Evolutionary conservation across 805 yeast genomes (phyloP).

Genomic region (Millerozyma miso): DNA sequence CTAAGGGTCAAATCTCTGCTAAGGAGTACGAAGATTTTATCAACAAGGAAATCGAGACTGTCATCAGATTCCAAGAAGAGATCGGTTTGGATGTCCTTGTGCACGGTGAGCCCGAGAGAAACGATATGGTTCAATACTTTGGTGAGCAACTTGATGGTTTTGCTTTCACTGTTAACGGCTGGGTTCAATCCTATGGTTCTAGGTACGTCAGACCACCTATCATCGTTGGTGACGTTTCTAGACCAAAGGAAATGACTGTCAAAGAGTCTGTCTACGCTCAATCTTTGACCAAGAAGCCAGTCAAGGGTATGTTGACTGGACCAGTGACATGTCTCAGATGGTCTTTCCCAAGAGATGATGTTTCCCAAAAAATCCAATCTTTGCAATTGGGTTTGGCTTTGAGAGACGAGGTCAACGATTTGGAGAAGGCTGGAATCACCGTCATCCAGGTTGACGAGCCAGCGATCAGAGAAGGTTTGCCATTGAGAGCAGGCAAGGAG

Average conservation of each 20-base stretch:
- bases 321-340: conserved; percentile 99
- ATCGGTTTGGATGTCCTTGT: conserved; percentile 96
- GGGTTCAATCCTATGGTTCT: conserved; percentile 99
- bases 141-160: conserved; percentile 99
- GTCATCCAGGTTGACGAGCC: conserved; percentile 99
- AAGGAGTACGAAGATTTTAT: conserved; percentile 96
- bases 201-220: conserved; percentile 99
- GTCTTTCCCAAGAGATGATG: conserved; percentile 99
- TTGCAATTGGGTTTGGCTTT: conserved; percentile 95
- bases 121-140: conserved; percentile 99
- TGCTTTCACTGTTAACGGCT: conserved; percentile 97
- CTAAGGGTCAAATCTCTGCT: conserved; percentile 93
- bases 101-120: conserved; percentile 99
- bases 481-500: conserved; percentile 96
- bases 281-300: conserved; percentile 89
- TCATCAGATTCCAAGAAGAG: conserved; percentile 98
- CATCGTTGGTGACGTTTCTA: conserved; percentile 97
- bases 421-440: conserved; percentile 96
- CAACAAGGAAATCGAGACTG: conserved; percentile 92
- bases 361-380: conserved; percentile 88
- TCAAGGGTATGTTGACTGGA: conserved; percentile 99
- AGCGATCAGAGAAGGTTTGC: conserved; percentile 99
- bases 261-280: conserved; percentile 99
- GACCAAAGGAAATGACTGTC: conserved; percentile 98
- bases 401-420: conserved; percentile 97